Percentiles rank a stretch among this genome's conserved stretches.
Evolutionary conservation across 106 monocot species (phyloP).

Genomic region (Allium fistulosum): DNA sequence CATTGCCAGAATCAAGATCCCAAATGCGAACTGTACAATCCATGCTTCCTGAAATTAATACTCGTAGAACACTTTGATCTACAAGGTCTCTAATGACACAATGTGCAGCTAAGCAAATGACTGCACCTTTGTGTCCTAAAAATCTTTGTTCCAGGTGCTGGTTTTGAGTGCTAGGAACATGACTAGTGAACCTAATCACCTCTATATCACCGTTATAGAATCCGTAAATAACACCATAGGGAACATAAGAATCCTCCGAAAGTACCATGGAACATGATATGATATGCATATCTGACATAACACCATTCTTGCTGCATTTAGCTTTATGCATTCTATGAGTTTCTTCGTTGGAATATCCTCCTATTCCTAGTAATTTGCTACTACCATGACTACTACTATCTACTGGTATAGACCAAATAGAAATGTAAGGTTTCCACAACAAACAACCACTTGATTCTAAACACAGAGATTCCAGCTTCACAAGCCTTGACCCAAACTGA

Average conservation of each 20-base stretch:
- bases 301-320: neutral
- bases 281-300: slow-evolving; percentile 7
- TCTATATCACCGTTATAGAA: slow-evolving; percentile 85
- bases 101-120: slow-evolving; percentile 85
- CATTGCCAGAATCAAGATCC: slow-evolving; percentile 65
- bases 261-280: slow-evolving; percentile 83
- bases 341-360: slow-evolving; percentile 22
- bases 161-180: slow-evolving; percentile 8
- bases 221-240: slow-evolving; percentile 84
- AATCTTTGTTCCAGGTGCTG: slow-evolving; percentile 26
- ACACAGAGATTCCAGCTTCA: slow-evolving; percentile 49
- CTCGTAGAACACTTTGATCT: slow-evolving; percentile 11
- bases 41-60: slow-evolving; percentile 71
- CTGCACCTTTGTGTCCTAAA: slow-evolving; percentile 63
- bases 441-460: slow-evolving; percentile 21
- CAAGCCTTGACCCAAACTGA: slow-evolving; percentile 29
- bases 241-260: slow-evolving; percentile 48
- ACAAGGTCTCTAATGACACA: slow-evolving; percentile 24
- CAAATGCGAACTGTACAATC: slow-evolving; percentile 84
- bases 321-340: neutral
- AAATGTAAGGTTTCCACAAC: slow-evolving; percentile 54
- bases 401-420: slow-evolving; percentile 47
- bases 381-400: neutral
- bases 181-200: slow-evolving; percentile 40
- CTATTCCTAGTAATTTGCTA: slow-evolving; percentile 38